These are phyloP conservation scores for Liriodendron chinense DNA, from an alignment of 164 flowering plant genomes.

Conservation along the genomic window DNA sequence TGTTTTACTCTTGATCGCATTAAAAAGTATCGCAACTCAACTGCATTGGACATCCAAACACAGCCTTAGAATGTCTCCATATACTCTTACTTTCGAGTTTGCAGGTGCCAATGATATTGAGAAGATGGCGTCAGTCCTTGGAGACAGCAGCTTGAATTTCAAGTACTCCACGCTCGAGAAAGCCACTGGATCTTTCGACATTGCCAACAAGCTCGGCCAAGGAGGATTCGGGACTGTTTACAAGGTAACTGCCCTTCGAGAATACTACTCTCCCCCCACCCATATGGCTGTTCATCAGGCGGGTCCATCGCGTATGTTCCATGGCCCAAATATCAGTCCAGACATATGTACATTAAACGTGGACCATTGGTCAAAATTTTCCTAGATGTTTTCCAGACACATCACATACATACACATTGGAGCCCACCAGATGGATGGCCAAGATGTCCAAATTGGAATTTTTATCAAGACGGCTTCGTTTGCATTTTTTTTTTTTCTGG, in stretches of 20 bases:
- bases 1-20: background rate
- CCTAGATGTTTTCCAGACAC: background rate
- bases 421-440: background rate
- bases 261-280: background rate
- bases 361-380: background rate
- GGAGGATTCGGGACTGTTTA: slow-evolving; percentile 67
- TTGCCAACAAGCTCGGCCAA: slow-evolving; percentile 46
- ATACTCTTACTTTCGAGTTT: background rate
- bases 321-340: background rate
- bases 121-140: slow-evolving; percentile 38
- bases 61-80: background rate
- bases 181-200: slow-evolving; percentile 49
- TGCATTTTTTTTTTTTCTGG: background rate
- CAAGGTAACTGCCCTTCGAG: slow-evolving; percentile 33
- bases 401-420: background rate
- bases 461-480: background rate
- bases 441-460: background rate
- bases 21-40: background rate
- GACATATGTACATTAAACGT: background rate
- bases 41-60: background rate
- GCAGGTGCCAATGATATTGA: slow-evolving; percentile 54
- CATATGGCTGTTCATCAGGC: background rate
- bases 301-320: background rate
- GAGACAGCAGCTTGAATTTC: slow-evolving; percentile 31
- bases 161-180: slow-evolving; percentile 52